Evolutionary conservation across 1,284 basidiomycete species (phyloP).

Genomic region (Ustilago crameri): DNA sequence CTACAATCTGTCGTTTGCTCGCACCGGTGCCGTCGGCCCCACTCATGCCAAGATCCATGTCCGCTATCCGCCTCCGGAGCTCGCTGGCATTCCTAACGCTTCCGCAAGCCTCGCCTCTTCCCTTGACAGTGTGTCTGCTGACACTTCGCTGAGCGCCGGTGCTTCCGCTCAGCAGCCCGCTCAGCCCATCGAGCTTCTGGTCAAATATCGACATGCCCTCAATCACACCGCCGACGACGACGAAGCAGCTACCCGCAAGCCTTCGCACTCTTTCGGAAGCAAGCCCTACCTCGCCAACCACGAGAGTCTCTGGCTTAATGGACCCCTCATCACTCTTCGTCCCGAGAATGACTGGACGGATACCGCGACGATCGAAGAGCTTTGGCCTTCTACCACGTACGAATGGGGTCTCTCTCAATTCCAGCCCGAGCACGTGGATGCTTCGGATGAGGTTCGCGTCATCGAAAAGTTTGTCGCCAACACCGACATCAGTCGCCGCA

Average conservation of each 20-base stretch:
- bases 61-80: conserved; percentile 61
- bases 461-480: conserved; percentile 47
- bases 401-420: conserved; percentile 74
- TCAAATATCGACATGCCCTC: conserved; percentile 40
- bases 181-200: conserved; percentile 53
- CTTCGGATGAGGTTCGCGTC: conserved; percentile 42
- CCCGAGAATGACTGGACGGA: conserved; percentile 76
- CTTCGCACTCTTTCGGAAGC: conserved; percentile 19
- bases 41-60: conserved; percentile 61
- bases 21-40: conserved; percentile 60
- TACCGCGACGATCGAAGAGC: conserved; percentile 73
- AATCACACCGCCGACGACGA: conserved; percentile 24
- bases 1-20: conserved; percentile 61
- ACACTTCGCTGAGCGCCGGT: conserved; percentile 26
- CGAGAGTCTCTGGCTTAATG: conserved; percentile 64
- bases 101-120: conserved; percentile 15
- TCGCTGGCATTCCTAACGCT: conserved; percentile 27
- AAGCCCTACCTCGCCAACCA: conserved; percentile 37
- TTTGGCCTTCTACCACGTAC: conserved; percentile 79
- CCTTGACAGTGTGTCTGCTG: conserved; percentile 48
- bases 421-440: conserved; percentile 36
- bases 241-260: conserved; percentile 16
- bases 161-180: conserved; percentile 1
- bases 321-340: conserved; percentile 56
- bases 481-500: conserved; percentile 39